Base-by-base conservation (phyloP, 2,329 filamentous ascomycete genomes). In the Dendryphion nanum region DNA sequence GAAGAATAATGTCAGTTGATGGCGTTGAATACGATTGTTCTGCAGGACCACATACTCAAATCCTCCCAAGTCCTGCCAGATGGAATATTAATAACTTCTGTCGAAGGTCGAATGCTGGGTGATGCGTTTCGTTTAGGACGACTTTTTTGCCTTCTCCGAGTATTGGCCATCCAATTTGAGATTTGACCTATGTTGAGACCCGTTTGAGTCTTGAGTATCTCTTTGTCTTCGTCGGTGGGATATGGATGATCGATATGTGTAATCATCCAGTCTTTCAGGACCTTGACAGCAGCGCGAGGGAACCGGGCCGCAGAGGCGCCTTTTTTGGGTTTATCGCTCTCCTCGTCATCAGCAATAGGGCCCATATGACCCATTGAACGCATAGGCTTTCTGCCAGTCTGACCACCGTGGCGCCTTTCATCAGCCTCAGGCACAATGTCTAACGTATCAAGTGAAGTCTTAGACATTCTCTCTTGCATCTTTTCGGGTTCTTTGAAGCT, bases 131-230 rank as follows among this genome's bases (percentile, higher is more conserved):
- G 76, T 32, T 80, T 81, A 2, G 79, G 73, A 33, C 82, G 79
- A 38, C 85, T 81, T 69, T 95, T 95, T 53, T 86, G 83, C 45
- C 89, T 78, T 40, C 89, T 81, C 30, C 89, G 82, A 40, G 89
- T 89, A 64, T 95, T 95, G 42, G 89, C 89, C 32, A 95, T 79
- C 89, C 89, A 95, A 61, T 94, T 95, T 8, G 83, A 84, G 52
- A 95, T 91, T 58, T 96, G 90, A 12, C 77, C 85, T 54, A 87
- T 81, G 61, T 81, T 89, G 28, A 96, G 74, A 6, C 89, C 88
- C 1, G 89, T 95, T 52, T 85, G 78, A 32, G 78, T 76, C 64
- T 89, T 85, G 18, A 96, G 73, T 45, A 81, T 77, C 49, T 89
- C 85, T 57, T 91, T 94, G 59, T 95, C 87, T 41, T 89, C 82